Base-by-base conservation (phyloP, 352 stramenopile species). In the Globisporangium cylindrosporum region DNA sequence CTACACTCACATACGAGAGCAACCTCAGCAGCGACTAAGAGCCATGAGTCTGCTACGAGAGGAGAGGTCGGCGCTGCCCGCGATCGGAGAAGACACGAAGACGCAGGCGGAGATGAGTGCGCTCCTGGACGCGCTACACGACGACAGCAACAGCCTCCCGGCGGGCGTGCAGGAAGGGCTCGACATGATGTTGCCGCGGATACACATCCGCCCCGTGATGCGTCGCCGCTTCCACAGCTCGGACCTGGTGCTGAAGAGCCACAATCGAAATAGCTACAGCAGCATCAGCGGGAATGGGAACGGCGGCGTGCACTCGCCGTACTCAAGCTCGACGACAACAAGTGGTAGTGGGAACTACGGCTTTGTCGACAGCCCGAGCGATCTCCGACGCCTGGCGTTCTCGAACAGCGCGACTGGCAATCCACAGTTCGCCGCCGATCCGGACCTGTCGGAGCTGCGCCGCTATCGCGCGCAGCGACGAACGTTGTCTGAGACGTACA, bases 161-260 rank as follows among this genome's bases (percentile, higher is more conserved):
- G 53, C 54, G 25, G 12, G 24, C 25, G 64, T 67, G 24, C 43
- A 56, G 4, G 34, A 59, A 22, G 67, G 25, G 56, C 29, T 43
- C 25, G 54, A 73, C 15, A 49, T 69, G 22, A 29, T 70, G 56
- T 18, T 70, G 43, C 65, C 49, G 29, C 65, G 56, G 41, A 70
- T 66, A 58, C 41, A 57, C 29, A 66, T 70, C 18, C 68, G 48
- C 15, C 70, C 76, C 15, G 62, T 53, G 1, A 69, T 78, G 32
- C 77, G 82, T 8, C 74, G 80, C 1, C 71, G 82, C 36, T 88
- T 91, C 67, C 71, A 89, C 64, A 91, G 82, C 69, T 87, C 79
- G 1, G 82, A 91, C 72, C 70, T 89, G 25, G 70, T 84, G 48
- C 62, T 85, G 62, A 71, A 73, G 18, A 73, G 43, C 46, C 27